A percentile compares a stretch with the other conserved stretches of the same genome.
Evolutionary conservation across 305 asterid species (phyloP).

Genomic region (Rubia balearica): DNA sequence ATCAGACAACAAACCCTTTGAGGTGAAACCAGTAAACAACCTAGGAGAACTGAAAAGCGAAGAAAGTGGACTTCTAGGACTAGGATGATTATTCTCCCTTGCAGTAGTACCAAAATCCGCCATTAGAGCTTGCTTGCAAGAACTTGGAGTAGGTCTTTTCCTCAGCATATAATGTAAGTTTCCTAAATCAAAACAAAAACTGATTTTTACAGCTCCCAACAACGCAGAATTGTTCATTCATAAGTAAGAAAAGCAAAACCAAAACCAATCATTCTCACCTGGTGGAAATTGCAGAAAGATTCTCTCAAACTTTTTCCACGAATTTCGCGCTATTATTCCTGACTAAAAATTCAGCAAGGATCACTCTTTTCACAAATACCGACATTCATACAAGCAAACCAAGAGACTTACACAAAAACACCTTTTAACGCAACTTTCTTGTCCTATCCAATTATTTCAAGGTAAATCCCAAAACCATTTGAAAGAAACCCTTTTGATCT

Average conservation of each 20-base stretch:
- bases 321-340: slow-evolving; percentile 16
- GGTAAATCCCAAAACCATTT: slow-evolving; percentile 11
- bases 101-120: slow-evolving; percentile 21
- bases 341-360: slow-evolving; percentile 21
- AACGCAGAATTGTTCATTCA: slow-evolving; percentile 21
- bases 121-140: slow-evolving; percentile 30
- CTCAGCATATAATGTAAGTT: not conserved
- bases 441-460: slow-evolving; percentile 28
- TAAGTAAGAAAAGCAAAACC: not conserved
- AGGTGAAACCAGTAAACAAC: slow-evolving; percentile 40
- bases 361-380: slow-evolving; percentile 31
- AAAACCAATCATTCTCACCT: slow-evolving; percentile 3
- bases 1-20: slow-evolving; percentile 31
- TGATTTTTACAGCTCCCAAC: slow-evolving; percentile 6
- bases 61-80: slow-evolving; percentile 33
- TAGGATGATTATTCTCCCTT: slow-evolving; percentile 10
- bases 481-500: slow-evolving; percentile 9
- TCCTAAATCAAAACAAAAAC: slow-evolving; percentile 11
- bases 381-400: slow-evolving; percentile 45
- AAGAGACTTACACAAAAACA: slow-evolving; percentile 16
- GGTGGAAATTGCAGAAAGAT: not conserved
- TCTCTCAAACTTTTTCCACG: slow-evolving; percentile 29
- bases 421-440: slow-evolving; percentile 7
- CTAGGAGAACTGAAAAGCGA: slow-evolving; percentile 59
- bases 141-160: not conserved